phyloP scores from a whole-genome alignment of 2,329 filamentous ascomycete species.

The Claviceps digitariae region DNA sequence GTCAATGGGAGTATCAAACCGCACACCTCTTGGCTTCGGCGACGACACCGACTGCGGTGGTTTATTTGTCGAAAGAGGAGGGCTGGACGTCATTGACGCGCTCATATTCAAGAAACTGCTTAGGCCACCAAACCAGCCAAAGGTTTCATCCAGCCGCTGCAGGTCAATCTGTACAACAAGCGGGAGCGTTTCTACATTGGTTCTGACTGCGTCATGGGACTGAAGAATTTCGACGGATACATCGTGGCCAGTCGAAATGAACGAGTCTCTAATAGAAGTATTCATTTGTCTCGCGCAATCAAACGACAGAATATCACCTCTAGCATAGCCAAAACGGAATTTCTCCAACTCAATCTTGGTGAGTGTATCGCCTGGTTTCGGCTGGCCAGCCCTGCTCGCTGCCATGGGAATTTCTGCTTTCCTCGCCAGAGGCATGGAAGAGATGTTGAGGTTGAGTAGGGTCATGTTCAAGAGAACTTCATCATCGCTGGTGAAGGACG shows the following conservation, averaged over 20 bases:
- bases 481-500: constrained; percentile 26
- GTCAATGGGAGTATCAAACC: constrained; percentile 40
- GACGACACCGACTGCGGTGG: constrained; percentile 23
- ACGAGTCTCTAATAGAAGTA: constrained; percentile 44
- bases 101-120: constrained; percentile 85
- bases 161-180: constrained; percentile 66
- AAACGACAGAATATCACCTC: constrained; percentile 51
- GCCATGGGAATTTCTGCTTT: not conserved
- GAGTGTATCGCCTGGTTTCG: constrained; percentile 12
- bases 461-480: constrained; percentile 40
- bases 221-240: constrained; percentile 39
- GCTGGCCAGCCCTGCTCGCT: constrained; percentile 2
- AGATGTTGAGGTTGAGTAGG: constrained; percentile 29
- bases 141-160: constrained; percentile 68
- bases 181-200: constrained; percentile 64
- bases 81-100: constrained; percentile 64
- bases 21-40: constrained; percentile 40
- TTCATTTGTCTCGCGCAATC: constrained; percentile 43
- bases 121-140: constrained; percentile 79
- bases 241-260: constrained; percentile 43
- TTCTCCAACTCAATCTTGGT: constrained; percentile 37
- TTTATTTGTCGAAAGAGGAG: constrained; percentile 31
- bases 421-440: constrained; percentile 1
- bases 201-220: constrained; percentile 29
- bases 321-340: constrained; percentile 48